Evolutionary conservation across 2,329 filamentous ascomycete genomes (phyloP), one percentile per base, ranked within the genome.

Genomic region (Nemania sp.): DNA sequence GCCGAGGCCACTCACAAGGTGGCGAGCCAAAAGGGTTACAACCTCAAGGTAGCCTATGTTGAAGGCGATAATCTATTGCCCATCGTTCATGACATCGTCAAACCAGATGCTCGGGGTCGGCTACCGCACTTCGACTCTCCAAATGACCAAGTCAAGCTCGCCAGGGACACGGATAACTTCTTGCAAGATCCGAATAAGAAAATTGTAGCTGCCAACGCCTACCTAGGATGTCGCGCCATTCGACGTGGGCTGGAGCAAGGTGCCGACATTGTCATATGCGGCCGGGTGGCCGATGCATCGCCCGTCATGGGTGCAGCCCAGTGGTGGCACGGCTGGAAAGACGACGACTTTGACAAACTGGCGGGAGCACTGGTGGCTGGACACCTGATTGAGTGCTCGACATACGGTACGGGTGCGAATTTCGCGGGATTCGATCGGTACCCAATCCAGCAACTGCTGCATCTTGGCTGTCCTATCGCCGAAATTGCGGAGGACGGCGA

Each of bases 271-370:
- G 73, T 83, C 48, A 76, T 83, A 2, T 82, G 80, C 54, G 81
- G 81, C 0, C 75, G 81, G 3, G 79, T 79, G 1, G 76, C 79
- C 0, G 80, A 82, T 64, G 81, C 81, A 0, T 79, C 77, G 2
- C 82, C 81, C 0, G 81, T 84, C 0, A 84, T 86, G 59, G 84
- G 80, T 0, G 81, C 82, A 0, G 83, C 83, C 0, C 80, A 79
- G 67, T 86, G 77, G 73, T 87, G 83, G 79, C 78, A 86, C 54
- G 72, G 75, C 1, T 87, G 83, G 84, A 60, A 63, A 0, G 76
- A 79, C 15, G 76, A 73, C 0, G 52, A 80, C 21, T 83, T 79
- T 18, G 78, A 86, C 59, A 66, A 74, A 17, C 73, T 87, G 4
- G 83, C 83, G 0, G 79, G 80, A 0, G 74, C 81, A 0, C 68